Conservation (phyloP, 495 filamentous ascomycete species). For the Rhizodiscina lignyota region DNA sequence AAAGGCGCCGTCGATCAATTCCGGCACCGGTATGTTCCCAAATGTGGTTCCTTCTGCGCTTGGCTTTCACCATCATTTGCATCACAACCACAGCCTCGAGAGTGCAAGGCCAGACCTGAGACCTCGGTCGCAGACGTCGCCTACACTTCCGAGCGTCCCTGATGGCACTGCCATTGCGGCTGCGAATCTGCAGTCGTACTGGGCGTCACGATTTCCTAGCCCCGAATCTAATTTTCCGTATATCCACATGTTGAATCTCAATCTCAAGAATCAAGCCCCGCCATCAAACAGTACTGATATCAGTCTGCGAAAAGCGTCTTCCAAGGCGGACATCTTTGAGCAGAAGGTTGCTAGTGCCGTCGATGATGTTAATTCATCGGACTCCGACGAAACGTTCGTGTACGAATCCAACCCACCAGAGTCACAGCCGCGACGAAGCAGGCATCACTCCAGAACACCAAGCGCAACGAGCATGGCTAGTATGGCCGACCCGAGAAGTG, state of each 20-base stretch:
- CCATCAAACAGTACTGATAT: too few relatives aligned
- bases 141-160: too few relatives aligned
- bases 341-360: slow-evolving; percentile 90
- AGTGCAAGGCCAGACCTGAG: too few relatives aligned
- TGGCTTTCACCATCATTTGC: slow-evolving; percentile 16
- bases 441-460: slow-evolving; percentile 88
- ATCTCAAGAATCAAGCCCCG: too few relatives aligned
- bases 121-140: too few relatives aligned
- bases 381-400: slow-evolving; percentile 96
- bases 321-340: slow-evolving; percentile 96
- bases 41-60: too few relatives aligned
- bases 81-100: slow-evolving; percentile 1
- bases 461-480: slow-evolving; percentile 85
- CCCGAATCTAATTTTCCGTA: too few relatives aligned
- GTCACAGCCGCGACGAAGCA: slow-evolving; percentile 49
- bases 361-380: slow-evolving; percentile 81
- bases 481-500: slow-evolving; percentile 53
- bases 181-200: too few relatives aligned
- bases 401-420: slow-evolving; percentile 98
- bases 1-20: slow-evolving; percentile 52
- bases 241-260: too few relatives aligned
- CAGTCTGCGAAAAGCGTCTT: slow-evolving; percentile 43
- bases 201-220: too few relatives aligned
- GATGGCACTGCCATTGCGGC: too few relatives aligned
- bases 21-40: slow-evolving; percentile 52